Percentiles rank a stretch among this genome's conserved stretches.
These are phyloP conservation scores for Botrytis paeoniae DNA, from an alignment of 2,329 filamentous ascomycete species.

Conservation along the genomic window DNA sequence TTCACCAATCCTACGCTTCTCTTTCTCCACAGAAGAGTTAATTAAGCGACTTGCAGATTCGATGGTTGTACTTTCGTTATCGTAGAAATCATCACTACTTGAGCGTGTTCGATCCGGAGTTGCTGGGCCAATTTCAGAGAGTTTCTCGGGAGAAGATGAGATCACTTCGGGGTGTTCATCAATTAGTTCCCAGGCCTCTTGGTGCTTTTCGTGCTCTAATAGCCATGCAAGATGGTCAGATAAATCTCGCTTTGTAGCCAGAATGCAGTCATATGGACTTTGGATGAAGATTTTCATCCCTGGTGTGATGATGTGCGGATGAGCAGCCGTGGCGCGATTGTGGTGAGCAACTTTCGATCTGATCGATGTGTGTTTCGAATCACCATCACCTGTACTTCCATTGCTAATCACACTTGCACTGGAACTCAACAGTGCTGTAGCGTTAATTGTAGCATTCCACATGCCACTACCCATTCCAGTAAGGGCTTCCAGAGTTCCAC, in stretches of 20 bases:
- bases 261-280: constrained; percentile 93
- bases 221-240: constrained; percentile 85
- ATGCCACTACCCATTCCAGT: constrained; percentile 71
- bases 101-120: constrained; percentile 40
- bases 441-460: constrained; percentile 88
- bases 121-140: constrained; percentile 42
- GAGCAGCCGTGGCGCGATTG: constrained; percentile 40
- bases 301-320: constrained; percentile 41
- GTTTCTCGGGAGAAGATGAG: constrained; percentile 42
- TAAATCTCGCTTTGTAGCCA: constrained; percentile 83
- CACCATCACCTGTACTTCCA: constrained; percentile 57
- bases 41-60: constrained; percentile 57
- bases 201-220: constrained; percentile 74
- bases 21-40: constrained; percentile 70
- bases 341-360: constrained; percentile 40
- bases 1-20: constrained; percentile 89
- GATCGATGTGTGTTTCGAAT: constrained; percentile 46
- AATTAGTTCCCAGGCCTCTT: constrained; percentile 83
- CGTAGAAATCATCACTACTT: constrained; percentile 64
- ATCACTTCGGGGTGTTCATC: constrained; percentile 81
- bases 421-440: constrained; percentile 82
- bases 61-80: constrained; percentile 64
- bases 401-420: constrained; percentile 70
- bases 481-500: constrained; percentile 73
- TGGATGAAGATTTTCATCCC: constrained; percentile 88